phyloP scores from a whole-genome alignment of 106 monocot species.

The Vanilla planifolia region DNA sequence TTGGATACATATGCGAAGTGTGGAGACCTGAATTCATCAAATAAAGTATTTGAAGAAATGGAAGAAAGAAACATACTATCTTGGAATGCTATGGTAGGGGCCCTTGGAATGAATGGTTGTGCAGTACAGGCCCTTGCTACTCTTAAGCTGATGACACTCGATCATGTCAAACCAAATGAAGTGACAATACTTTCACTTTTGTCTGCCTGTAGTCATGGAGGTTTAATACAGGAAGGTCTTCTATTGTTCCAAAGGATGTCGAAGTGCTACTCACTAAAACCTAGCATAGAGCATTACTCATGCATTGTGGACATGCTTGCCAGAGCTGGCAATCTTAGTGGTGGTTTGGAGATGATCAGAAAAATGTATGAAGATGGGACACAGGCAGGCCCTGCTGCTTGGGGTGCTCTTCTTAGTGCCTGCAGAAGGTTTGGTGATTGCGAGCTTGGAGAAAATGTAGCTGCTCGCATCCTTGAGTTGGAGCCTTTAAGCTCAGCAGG shows the following conservation, averaged over 20 bases:
- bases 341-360: slow-evolving; percentile 36
- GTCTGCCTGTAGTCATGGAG: slow-evolving; percentile 74
- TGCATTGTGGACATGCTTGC: slow-evolving; percentile 83
- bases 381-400: slow-evolving; percentile 38
- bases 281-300: slow-evolving; percentile 55
- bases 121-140: slow-evolving; percentile 49
- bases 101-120: slow-evolving; percentile 67
- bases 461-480: slow-evolving; percentile 42
- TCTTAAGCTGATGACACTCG: slow-evolving; percentile 38
- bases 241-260: slow-evolving; percentile 38
- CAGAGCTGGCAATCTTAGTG: slow-evolving; percentile 50
- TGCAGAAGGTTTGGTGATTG: slow-evolving; percentile 34
- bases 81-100: slow-evolving; percentile 80
- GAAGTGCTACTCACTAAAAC: slow-evolving; percentile 16
- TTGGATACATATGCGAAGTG: slow-evolving; percentile 76
- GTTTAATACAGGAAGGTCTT: slow-evolving; percentile 65
- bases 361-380: slow-evolving; percentile 27
- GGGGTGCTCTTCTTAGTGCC: slow-evolving; percentile 80
- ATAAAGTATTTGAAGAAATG: slow-evolving; percentile 47
- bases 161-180: slow-evolving; percentile 47
- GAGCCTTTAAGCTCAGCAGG: slow-evolving; percentile 52
- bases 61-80: slow-evolving; percentile 42
- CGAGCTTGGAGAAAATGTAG: slow-evolving; percentile 33
- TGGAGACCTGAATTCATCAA: slow-evolving; percentile 38
- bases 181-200: slow-evolving; percentile 59